A percentile compares a stretch with the other conserved stretches of the same genome.
Conservation (phyloP, 2,329 filamentous ascomycete species). For the Stagonosporopsis tanaceti region DNA sequence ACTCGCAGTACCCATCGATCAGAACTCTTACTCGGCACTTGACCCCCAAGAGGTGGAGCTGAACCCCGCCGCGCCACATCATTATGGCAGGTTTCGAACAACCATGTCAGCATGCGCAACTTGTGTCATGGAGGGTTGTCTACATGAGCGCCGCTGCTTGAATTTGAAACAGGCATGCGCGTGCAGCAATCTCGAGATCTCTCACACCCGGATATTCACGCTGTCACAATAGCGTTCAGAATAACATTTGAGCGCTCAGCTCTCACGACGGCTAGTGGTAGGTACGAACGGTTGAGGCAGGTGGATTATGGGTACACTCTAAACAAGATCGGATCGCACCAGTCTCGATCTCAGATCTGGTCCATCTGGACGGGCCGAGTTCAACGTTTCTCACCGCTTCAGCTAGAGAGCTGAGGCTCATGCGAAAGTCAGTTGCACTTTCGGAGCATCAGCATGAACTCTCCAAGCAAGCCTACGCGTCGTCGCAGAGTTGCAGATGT, state of each 20-base stretch:
- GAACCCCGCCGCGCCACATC: background rate
- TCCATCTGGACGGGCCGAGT: constrained; percentile 10
- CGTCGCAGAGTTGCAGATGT: constrained; percentile 3
- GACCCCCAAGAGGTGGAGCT: too few relatives aligned
- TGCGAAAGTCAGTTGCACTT: background rate
- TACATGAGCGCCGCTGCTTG: background rate
- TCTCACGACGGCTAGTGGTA: too few relatives aligned
- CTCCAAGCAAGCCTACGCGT: background rate
- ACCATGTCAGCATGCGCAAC: background rate
- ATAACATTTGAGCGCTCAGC: background rate
- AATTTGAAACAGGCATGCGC: background rate
- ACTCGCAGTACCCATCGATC: background rate
- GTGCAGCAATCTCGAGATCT: background rate
- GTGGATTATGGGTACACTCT: background rate
- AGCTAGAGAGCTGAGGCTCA: background rate
- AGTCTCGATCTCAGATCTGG: background rate
- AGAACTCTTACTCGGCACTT: background rate
- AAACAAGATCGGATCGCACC: constrained; percentile 2
- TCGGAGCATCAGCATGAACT: background rate
- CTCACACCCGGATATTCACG: too few relatives aligned
- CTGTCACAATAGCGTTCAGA: background rate
- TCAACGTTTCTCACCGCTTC: constrained; percentile 7
- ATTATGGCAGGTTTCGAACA: background rate
- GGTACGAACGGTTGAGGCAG: background rate
- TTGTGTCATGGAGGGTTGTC: background rate